phyloP scores from a whole-genome alignment of 345 rosid species.

The Arabis alpina region DNA sequence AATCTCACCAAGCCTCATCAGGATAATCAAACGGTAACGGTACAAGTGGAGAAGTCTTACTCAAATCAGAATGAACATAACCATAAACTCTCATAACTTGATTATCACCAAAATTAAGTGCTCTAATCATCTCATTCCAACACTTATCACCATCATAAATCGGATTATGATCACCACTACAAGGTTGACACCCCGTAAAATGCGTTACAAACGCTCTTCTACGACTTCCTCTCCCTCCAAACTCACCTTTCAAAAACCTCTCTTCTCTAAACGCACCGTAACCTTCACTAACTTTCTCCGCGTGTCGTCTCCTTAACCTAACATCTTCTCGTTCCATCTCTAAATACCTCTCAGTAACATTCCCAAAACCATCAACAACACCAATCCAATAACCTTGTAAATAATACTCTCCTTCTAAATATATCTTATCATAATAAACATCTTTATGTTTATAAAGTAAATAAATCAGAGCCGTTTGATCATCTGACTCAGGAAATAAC shows the following conservation, averaged over 20 bases:
- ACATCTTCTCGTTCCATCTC: conserved; percentile 54
- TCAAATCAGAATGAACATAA: conserved; percentile 61
- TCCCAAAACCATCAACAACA: conserved; percentile 53
- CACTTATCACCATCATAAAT: conserved; percentile 73
- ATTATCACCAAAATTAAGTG: conserved; percentile 90
- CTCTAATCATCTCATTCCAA: conserved; percentile 78
- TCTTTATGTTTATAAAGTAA: conserved; percentile 57
- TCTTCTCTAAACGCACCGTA: conserved; percentile 68
- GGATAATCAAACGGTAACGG: conserved; percentile 81
- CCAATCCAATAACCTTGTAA: conserved; percentile 81
- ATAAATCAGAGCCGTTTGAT: conserved; percentile 84
- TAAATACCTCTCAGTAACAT: conserved; percentile 59
- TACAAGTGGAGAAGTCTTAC: conserved; percentile 56
- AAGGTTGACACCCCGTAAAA: conserved; percentile 96
- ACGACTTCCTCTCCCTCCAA: conserved; percentile 62
- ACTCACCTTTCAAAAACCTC: conserved; percentile 54
- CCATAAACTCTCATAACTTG: conserved; percentile 87
- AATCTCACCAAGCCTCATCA: conserved; percentile 59
- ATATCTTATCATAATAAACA: conserved; percentile 58
- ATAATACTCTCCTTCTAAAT: conserved; percentile 68
- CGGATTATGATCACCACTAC: conserved; percentile 76
- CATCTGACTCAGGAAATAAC: conserved; percentile 77
- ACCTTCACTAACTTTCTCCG: conserved; percentile 78
- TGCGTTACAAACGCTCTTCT: conserved; percentile 82
- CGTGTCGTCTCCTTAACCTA: conserved; percentile 67